Base-by-base conservation (phyloP, 495 filamentous ascomycete genomes). In the Penicillium flavigenum region DNA sequence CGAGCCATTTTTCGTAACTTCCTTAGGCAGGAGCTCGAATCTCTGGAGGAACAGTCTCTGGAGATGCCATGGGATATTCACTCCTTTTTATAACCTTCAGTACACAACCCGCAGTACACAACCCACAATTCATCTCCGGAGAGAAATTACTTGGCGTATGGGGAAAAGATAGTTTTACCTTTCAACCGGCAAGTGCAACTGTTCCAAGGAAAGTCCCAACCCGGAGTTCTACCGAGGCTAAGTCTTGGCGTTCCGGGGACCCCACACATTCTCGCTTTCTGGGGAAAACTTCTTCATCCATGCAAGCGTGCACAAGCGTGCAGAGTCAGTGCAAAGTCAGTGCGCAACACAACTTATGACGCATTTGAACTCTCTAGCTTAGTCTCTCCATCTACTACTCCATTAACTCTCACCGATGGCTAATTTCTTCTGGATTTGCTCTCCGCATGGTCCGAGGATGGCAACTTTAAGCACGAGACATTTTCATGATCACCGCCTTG, bases 1-100 rank as follows among this genome's bases (percentile, higher is more conserved):
- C 16, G 26, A 4, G 48, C 20, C 48, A 51, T 36, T 51, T 41
- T 31, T 31, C 26, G 41, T 43, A 11, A 43, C 41, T 43, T 43
- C 16, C 17, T 43, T 43, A 43, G 17, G 5, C 5, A 19, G 9
- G 7, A 11, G 41, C 12, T 36, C 14, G 34, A 2, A 2, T 36
- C 11, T 36, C 32, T 14, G 32, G 12, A 36, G 12, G 32, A 14
- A 6, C 12, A 12, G 34, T 16, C 12, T 36, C 14, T 36, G 14
- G 34, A 36, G 4, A 5, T 44, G 42, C 17, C 19, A 45, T 27
- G 45, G 12, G 45, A 47, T 47, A 12, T 7, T n/a, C 45, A 27
- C 12, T 7, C 20, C 20, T n/a, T 47, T 9, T 47, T 47, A 47
- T 47, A 47, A 19, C 26, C 22, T 24, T 19, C 4, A 1, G 16